Conservation (phyloP, 108 stramenopile genomes). For the Seminavis robusta region DNA sequence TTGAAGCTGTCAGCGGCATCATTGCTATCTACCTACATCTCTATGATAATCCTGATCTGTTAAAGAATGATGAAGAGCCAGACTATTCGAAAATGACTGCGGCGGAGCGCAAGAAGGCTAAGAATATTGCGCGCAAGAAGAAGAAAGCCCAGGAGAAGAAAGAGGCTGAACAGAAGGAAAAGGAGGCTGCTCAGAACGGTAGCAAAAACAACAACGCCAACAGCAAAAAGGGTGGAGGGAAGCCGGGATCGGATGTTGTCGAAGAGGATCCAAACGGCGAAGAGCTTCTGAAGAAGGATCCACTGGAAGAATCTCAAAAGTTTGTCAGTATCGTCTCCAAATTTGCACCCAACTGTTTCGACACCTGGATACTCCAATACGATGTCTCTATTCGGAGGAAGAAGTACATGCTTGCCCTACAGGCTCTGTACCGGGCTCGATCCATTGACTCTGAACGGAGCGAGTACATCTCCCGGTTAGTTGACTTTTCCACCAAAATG, state of each 20-base stretch:
- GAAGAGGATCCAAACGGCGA: constrained; percentile 90
- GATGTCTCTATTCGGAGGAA: constrained; percentile 91
- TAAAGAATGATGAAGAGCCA: constrained; percentile 54
- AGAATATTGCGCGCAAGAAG: constrained; percentile 80
- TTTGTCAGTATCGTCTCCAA: constrained; percentile 68
- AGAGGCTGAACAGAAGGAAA: constrained; percentile 36
- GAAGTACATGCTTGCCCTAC: constrained; percentile 85
- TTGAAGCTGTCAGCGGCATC: constrained; percentile 73
- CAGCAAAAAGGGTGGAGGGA: constrained; percentile 42
- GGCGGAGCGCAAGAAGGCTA: constrained; percentile 83
- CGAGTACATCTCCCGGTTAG: constrained; percentile 52
- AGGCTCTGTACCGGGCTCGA: constrained; percentile 65
- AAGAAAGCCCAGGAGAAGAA: constrained; percentile 63
- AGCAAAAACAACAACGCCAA: constrained; percentile 50
- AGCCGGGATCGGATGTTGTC: constrained; percentile 37
- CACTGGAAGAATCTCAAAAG: constrained; percentile 79
- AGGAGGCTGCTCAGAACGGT: constrained; percentile 28
- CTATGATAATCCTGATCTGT: constrained; percentile 52
- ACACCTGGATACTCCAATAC: constrained; percentile 84
- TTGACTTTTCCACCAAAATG: constrained; percentile 56
- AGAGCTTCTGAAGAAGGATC: constrained; percentile 74
- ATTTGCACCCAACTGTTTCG: constrained; percentile 63
- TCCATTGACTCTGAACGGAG: constrained; percentile 34
- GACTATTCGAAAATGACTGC: constrained; percentile 85
- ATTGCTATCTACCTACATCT: constrained; percentile 75